These are phyloP conservation scores for Irpex sp. DNA, from an alignment of 1,284 basidiomycete genomes.

Conservation along the genomic window DNA sequence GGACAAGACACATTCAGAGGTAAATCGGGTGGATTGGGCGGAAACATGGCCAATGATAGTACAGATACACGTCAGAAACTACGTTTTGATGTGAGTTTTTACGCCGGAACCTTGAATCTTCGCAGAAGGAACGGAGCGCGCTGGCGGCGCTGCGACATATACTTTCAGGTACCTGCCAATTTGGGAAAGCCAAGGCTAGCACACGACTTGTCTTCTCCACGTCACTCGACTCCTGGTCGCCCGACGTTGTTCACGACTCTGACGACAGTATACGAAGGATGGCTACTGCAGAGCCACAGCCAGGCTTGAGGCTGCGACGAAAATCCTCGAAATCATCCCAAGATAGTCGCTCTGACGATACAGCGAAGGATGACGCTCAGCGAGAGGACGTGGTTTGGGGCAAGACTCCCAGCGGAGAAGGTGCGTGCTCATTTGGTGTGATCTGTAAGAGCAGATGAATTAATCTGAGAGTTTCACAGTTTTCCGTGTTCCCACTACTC, in stretches of 20 bases:
- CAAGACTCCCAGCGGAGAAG: slow-evolving; percentile 80
- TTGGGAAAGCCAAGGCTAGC: not conserved
- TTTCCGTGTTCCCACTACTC: slow-evolving; percentile 92
- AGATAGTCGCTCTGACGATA: not conserved
- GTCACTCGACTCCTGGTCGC: slow-evolving; percentile 2
- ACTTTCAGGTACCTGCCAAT: not conserved
- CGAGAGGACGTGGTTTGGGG: slow-evolving; percentile 78
- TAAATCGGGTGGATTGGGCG: not conserved
- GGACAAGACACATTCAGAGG: not conserved
- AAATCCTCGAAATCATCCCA: slow-evolving; percentile 9
- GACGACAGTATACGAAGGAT: slow-evolving; percentile 4
- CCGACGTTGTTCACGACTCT: not conserved
- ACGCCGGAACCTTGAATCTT: not conserved
- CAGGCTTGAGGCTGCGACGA: slow-evolving; percentile 11
- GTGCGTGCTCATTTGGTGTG: slow-evolving; percentile 32
- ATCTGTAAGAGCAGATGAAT: not conserved
- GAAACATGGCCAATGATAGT: too few relatives aligned
- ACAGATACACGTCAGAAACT: too few relatives aligned
- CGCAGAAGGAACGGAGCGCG: not conserved
- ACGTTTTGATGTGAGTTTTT: not conserved
- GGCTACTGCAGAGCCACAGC: slow-evolving; percentile 7
- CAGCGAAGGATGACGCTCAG: not conserved
- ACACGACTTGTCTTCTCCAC: slow-evolving; percentile 6
- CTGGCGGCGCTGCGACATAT: not conserved
- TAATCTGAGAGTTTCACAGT: slow-evolving; percentile 44